Conservation (phyloP, 2,329 filamentous ascomycete genomes). For the Fusarium dimerum region DNA sequence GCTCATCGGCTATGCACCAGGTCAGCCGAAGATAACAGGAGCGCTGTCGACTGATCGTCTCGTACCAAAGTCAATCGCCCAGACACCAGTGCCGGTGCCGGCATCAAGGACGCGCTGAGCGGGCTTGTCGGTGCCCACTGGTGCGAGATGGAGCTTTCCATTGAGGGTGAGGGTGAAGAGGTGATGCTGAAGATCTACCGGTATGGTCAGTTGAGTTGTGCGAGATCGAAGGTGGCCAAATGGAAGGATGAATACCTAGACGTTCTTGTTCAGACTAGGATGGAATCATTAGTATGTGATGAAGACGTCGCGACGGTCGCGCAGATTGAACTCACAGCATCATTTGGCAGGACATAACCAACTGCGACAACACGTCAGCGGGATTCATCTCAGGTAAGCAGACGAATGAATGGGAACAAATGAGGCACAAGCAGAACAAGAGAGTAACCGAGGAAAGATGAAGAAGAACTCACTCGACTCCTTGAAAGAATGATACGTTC, state of each 20-base stretch:
- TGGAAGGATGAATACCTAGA: slow-evolving; percentile 21
- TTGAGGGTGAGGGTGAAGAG: slow-evolving; percentile 35
- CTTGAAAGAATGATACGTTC: slow-evolving; percentile 39
- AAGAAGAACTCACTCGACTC: slow-evolving; percentile 24
- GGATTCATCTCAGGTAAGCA: too few species aligned
- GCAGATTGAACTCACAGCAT: slow-evolving; percentile 22
- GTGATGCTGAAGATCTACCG: slow-evolving; percentile 38
- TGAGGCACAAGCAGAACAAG: too few species aligned
- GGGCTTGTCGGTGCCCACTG: slow-evolving; percentile 22
- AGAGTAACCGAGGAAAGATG: too few species aligned
- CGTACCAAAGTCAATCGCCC: slow-evolving; percentile 47
- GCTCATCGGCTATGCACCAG: slow-evolving; percentile 25
- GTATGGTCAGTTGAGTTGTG: neutral
- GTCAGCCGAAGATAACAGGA: slow-evolving; percentile 1
- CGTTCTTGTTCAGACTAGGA: slow-evolving; percentile 34
- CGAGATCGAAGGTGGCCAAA: neutral
- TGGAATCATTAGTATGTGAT: slow-evolving; percentile 9
- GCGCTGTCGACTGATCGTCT: neutral
- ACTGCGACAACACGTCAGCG: slow-evolving; percentile 1
- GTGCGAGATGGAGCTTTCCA: slow-evolving; percentile 31
- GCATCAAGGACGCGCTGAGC: slow-evolving; percentile 42
- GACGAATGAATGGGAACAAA: too few species aligned
- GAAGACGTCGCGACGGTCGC: neutral
- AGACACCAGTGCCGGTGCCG: slow-evolving; percentile 50
- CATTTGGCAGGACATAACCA: slow-evolving; percentile 34